phyloP scores from a whole-genome alignment of 1,284 basidiomycete genomes.

The Crucibulum parvulum region DNA sequence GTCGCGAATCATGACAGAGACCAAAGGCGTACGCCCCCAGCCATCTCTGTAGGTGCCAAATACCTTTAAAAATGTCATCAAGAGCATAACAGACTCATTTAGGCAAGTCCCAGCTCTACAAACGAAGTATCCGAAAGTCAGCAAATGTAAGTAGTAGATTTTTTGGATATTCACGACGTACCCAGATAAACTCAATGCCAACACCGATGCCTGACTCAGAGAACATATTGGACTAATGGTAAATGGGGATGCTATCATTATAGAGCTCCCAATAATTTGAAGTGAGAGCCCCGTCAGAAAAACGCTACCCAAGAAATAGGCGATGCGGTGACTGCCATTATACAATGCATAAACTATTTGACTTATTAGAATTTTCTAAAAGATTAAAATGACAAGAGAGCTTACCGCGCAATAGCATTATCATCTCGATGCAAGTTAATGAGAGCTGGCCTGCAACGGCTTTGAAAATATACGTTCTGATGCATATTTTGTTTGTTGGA shows the following conservation, averaged over 20 bases:
- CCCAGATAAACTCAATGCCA: neutral
- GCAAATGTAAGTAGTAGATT: neutral
- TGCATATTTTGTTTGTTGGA: neutral
- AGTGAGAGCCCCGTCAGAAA: neutral
- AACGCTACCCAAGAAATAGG: neutral
- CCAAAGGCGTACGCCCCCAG: slow-evolving; percentile 13
- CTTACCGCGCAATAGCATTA: slow-evolving; percentile 5
- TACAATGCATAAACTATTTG: slow-evolving; percentile 8
- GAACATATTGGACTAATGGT: neutral
- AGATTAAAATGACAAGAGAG: neutral
- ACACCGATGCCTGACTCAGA: neutral
- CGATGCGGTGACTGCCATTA: slow-evolving; percentile 4
- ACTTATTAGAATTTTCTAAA: neutral
- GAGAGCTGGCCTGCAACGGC: neutral
- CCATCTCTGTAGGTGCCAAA: slow-evolving; percentile 6
- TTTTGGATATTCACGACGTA: neutral
- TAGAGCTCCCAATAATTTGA: neutral
- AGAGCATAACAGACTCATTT: slow-evolving; percentile 9
- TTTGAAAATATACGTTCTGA: neutral
- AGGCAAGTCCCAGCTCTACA: slow-evolving; percentile 1
- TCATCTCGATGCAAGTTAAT: slow-evolving; percentile 1
- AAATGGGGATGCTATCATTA: neutral
- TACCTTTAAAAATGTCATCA: slow-evolving; percentile 14
- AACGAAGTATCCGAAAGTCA: neutral
- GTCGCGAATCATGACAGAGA: slow-evolving; percentile 3